phyloP scores from a whole-genome alignment of 208 protist genomes.

The Dictyostelium gargantuum region DNA sequence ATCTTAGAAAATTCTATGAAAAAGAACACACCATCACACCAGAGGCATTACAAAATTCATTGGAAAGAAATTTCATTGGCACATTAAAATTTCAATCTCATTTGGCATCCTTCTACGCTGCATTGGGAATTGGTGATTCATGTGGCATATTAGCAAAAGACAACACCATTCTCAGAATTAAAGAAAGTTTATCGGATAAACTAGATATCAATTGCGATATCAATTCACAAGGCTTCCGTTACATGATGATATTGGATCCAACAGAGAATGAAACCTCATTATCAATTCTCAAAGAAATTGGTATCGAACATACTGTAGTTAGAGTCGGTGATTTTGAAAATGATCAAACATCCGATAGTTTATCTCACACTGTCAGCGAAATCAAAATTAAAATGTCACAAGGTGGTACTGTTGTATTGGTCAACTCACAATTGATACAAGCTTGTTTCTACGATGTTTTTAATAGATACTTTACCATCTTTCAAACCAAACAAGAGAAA shows the following conservation, averaged over 20 bases:
- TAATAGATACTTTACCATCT: constrained; percentile 74
- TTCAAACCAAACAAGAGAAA: neutral
- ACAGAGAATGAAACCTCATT: constrained; percentile 70
- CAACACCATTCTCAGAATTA: neutral
- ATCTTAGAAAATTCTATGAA: neutral
- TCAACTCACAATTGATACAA: constrained; percentile 69
- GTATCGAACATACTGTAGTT: neutral
- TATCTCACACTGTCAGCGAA: constrained; percentile 26
- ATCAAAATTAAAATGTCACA: constrained; percentile 57
- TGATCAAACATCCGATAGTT: constrained; percentile 36
- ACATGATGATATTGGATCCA: constrained; percentile 78
- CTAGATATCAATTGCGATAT: neutral
- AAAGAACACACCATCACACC: neutral
- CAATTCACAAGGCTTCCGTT: constrained; percentile 72
- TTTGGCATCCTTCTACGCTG: neutral
- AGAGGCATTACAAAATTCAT: neutral
- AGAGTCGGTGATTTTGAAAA: constrained; percentile 71
- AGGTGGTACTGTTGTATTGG: constrained; percentile 74
- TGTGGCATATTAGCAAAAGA: neutral
- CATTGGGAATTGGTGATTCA: neutral
- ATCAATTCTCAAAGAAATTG: neutral
- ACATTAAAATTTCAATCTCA: neutral
- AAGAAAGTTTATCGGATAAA: neutral
- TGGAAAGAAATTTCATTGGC: constrained; percentile 73
- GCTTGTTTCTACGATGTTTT: constrained; percentile 82